Evolutionary conservation across 2,329 filamentous ascomycete genomes (phyloP).

Genomic region (Pyricularia sp.): DNA sequence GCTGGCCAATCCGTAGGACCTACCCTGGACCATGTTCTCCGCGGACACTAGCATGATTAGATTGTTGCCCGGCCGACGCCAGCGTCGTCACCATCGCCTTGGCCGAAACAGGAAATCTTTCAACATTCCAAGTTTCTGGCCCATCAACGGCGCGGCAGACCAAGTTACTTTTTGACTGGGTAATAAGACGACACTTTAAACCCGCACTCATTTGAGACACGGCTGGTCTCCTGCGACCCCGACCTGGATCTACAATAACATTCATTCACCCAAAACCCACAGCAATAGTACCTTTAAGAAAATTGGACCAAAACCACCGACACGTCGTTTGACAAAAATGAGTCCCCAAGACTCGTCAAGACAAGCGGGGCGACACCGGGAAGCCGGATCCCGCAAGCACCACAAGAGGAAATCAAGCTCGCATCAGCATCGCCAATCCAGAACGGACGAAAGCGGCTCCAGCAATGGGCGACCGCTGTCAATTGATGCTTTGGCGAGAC

Average conservation of each 20-base stretch:
- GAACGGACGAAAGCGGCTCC: slow-evolving; percentile 3
- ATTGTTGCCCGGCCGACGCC: slow-evolving; percentile 29
- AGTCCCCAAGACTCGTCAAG: slow-evolving; percentile 5
- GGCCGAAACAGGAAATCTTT: slow-evolving; percentile 5
- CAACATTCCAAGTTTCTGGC: neutral
- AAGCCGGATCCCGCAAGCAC: slow-evolving; percentile 10
- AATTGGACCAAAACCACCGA: neutral
- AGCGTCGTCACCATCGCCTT: neutral
- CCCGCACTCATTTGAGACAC: neutral
- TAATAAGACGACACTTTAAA: neutral
- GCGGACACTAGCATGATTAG: slow-evolving; percentile 12
- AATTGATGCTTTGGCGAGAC: slow-evolving; percentile 13
- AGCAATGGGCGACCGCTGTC: slow-evolving; percentile 12
- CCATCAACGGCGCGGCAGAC: neutral
- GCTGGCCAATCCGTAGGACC: neutral
- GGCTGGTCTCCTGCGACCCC: neutral
- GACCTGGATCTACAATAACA: neutral
- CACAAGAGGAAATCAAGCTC: slow-evolving; percentile 10
- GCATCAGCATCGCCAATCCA: slow-evolving; percentile 4
- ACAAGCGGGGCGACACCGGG: slow-evolving; percentile 8
- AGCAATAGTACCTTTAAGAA: neutral
- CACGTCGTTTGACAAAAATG: neutral
- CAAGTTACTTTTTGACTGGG: neutral
- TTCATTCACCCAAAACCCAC: neutral
- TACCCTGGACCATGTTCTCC: neutral